phyloP scores from a whole-genome alignment of 352 stramenopile species.

The Phytopythium oedochilum region DNA sequence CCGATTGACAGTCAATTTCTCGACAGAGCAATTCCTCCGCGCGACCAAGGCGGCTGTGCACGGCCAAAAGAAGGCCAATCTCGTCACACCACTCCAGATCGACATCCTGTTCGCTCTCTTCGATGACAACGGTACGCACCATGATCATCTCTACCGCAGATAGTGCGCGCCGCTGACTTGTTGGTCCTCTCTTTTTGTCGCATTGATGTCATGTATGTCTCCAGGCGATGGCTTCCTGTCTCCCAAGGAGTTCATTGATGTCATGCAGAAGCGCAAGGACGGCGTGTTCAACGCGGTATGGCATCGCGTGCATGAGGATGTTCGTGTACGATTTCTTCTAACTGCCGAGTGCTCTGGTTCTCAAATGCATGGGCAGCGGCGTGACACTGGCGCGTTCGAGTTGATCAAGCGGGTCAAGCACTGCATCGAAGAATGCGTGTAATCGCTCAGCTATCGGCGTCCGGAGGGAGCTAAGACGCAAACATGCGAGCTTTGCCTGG shows the following conservation, averaged over 20 bases:
- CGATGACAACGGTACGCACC: constrained; percentile 57
- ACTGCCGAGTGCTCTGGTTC: neutral
- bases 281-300: constrained; percentile 75
- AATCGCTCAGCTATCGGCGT: constrained; percentile 12
- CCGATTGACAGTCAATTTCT: neutral
- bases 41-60: constrained; percentile 60
- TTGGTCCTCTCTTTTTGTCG: neutral
- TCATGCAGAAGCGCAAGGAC: constrained; percentile 86
- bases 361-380: constrained; percentile 33
- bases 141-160: neutral
- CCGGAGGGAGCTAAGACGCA: neutral
- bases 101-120: constrained; percentile 86
- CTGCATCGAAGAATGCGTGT: constrained; percentile 46
- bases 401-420: constrained; percentile 57
- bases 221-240: constrained; percentile 73
- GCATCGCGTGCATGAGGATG: neutral
- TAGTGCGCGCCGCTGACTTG: neutral
- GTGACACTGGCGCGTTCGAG: constrained; percentile 71
- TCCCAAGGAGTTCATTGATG: constrained; percentile 77
- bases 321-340: neutral
- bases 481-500: neutral
- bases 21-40: constrained; percentile 73
- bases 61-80: constrained; percentile 46
- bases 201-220: neutral
- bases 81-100: constrained; percentile 75